phyloP scores from a whole-genome alignment of 352 stramenopile genomes.

The Globisporangium solare region DNA sequence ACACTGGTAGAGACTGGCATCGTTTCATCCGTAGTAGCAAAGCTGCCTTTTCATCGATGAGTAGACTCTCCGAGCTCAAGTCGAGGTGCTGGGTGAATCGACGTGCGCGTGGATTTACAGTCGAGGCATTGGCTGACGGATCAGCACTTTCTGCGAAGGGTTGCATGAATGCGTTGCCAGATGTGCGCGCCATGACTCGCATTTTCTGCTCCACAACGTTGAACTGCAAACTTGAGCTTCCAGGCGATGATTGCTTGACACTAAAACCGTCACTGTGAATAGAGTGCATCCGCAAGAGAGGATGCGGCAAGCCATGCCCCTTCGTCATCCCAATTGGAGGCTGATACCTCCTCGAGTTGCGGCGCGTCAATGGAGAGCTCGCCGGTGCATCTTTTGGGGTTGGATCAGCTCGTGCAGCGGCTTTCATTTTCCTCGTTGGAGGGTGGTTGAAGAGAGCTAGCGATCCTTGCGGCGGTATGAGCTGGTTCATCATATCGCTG shows the following conservation, averaged over 20 bases:
- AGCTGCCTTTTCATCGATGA: background rate
- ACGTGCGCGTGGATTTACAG: background rate
- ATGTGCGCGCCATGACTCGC: background rate
- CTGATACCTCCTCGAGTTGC: constrained; percentile 10
- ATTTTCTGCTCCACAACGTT: background rate
- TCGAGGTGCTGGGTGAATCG: constrained; percentile 1
- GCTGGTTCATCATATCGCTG: constrained; percentile 25
- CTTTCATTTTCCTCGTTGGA: background rate
- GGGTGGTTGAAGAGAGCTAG: background rate
- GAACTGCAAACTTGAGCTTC: too few relatives aligned
- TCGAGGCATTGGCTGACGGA: background rate
- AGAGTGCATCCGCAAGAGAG: constrained; percentile 11
- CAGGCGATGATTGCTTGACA: background rate
- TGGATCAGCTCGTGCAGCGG: background rate
- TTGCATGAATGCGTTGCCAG: background rate
- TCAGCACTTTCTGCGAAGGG: background rate
- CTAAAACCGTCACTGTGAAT: constrained; percentile 4
- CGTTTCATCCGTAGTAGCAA: constrained; percentile 25
- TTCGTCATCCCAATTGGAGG: constrained; percentile 13
- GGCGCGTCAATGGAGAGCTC: constrained; percentile 13
- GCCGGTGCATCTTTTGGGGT: background rate
- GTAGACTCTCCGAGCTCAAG: background rate
- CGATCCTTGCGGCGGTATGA: constrained; percentile 16
- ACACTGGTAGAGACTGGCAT: constrained; percentile 43
- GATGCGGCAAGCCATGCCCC: background rate